phyloP scores from a whole-genome alignment of 2,329 filamentous ascomycete species.

The Chaetoscypha palmicola region DNA sequence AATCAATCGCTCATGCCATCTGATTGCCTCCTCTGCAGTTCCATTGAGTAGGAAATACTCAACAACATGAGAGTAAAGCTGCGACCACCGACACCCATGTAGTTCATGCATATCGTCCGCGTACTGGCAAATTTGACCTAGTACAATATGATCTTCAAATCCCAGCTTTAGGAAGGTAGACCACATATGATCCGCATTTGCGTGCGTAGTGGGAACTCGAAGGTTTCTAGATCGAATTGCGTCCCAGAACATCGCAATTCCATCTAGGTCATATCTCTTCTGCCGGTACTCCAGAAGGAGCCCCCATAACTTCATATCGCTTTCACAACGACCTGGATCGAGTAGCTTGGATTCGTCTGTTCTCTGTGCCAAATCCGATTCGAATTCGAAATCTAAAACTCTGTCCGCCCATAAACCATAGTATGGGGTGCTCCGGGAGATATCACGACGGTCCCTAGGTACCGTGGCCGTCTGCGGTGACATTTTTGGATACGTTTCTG shows the following conservation, averaged over 20 bases:
- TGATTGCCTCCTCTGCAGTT: constrained; percentile 15
- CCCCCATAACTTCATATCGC: constrained; percentile 35
- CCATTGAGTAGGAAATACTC: constrained; percentile 31
- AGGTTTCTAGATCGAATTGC: constrained; percentile 33
- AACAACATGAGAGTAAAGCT: constrained; percentile 40
- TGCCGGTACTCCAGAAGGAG: constrained; percentile 35
- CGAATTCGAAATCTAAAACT: constrained; percentile 24
- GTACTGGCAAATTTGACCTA: constrained; percentile 35
- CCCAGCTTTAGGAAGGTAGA: constrained; percentile 35
- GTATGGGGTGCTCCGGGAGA: neutral
- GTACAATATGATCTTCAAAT: constrained; percentile 28
- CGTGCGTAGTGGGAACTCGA: constrained; percentile 34
- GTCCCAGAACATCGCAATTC: constrained; percentile 38
- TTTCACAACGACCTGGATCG: constrained; percentile 24
- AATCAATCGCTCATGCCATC: constrained; percentile 27
- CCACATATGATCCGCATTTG: constrained; percentile 39
- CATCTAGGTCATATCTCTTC: constrained; percentile 35
- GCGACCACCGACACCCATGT: constrained; percentile 31
- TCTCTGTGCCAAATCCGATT: constrained; percentile 26
- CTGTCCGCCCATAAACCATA: constrained; percentile 14
- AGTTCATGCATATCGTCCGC: constrained; percentile 35
- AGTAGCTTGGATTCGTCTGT: constrained; percentile 25
- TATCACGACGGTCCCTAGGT: neutral
- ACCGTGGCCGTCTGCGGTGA: no score
- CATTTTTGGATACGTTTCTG: no score